Evolutionary conservation across 306 rosid species (phyloP), one percentile per base, ranked within the genome.

Genomic region (Cicer yamashitae): DNA sequence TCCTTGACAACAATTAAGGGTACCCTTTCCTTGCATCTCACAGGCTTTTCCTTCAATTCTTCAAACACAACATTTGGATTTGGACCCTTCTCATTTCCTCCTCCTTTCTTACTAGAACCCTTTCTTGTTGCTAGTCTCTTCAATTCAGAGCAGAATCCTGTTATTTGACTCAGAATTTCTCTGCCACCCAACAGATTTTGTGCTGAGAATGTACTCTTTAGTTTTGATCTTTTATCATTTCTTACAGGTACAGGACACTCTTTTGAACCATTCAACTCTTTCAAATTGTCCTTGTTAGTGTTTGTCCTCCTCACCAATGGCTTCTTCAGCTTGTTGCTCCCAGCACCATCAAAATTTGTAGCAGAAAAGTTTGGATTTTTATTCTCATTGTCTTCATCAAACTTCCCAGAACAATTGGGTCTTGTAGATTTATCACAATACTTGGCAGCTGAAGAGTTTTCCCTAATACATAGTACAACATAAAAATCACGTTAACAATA

Each of bases 141-240:
- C 79, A 89, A 12, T 54, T 83, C 86, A 15, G 76, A 58, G 62
- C 82, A 87, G 20, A 87, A 82, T 7, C 84, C 88, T 0, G 64
- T 86, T 2, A 87, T 76, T 44, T 87, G 88, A 83, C 77, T 87
- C 88, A 89, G 50, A 67, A 89, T 59, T 44, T 85, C 85, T 47
- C 75, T 71, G 2, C 89, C 86, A 39, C 74, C 77, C 39, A 87
- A 62, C 75, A 87, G 70, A 87, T 87, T 83, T 17, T 86, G 81
- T 1, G 85, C 88, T 0, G 91, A 89, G 67, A 85, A 87, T 50
- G 89, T 81, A 37, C 75, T 79, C 84, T 44, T 86, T 7, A 89
- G 82, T 76, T 65, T 57, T 1, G 77, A 39, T 68, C 67, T 89
- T 67, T 20, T 7, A 2, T 52, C 15, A 45, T 68, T 60, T 39